Base-by-base conservation (phyloP, 106 monocot species). In the Dioscorea zingiberensis region DNA sequence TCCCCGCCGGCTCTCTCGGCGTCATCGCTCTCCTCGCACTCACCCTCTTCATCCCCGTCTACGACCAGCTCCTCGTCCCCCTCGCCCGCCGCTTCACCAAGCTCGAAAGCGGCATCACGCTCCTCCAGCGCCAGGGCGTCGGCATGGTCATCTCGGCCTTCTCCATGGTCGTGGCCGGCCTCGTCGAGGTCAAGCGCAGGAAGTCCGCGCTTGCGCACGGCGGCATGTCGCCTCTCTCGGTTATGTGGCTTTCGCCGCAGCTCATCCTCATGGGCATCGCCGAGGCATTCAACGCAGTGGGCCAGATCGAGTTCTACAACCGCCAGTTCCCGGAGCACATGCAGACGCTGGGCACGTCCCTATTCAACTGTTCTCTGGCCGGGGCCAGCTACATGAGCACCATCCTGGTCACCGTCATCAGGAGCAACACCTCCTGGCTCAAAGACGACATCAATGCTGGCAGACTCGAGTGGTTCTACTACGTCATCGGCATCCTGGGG, bases 241-340 rank as follows among this genome's bases (percentile, higher is more conserved):
- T 58, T 2, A 2, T 81, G 54, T 84, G 84, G 84, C 76, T 91
- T 12, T 27, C 70, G 27, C 87, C 91, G 8, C 91, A 86, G 76
- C 71, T 91, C 27, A 54, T 60, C 26, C 67, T 81, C 23, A 68
- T 87, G 78, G 91, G 87, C 8, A 32, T 91, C 8, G 79, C 81
- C 1, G 83, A 81, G 69, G 83, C 84, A 2, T 77, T 91, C 71
- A 81, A 73, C 24, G 81, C 77, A 7, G 71, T 91, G 0, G 91
- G 84, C 3, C 91, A 91, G 74, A 79, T 84, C 6, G 91, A 87
- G 75, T 87, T 91, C 66, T 91, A 81, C 76, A 80, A 91, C 76
- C 62, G 59, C 57, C 78, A 91, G 70, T 91, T 91, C 59, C 91
- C 87, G 2, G 91, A 87, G 53, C 86, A 84, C 45, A 77, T 91